Evolutionary conservation across 1,284 basidiomycete species (phyloP).

Genomic region (Athelia sp.): DNA sequence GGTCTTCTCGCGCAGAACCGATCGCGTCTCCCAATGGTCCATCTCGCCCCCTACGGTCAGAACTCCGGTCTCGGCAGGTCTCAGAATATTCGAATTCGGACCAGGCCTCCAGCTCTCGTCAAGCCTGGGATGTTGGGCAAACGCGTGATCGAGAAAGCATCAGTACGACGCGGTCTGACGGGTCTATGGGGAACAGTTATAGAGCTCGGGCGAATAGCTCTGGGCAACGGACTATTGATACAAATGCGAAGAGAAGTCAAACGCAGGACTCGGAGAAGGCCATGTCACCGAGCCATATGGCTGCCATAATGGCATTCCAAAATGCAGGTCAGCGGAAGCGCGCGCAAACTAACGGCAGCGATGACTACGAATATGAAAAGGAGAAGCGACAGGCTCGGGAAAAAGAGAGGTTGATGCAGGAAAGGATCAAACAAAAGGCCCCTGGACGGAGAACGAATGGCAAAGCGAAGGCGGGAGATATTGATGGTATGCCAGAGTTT

Average conservation of each 20-base stretch:
- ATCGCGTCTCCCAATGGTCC: constrained; percentile 35
- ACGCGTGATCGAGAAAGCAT: constrained; percentile 23
- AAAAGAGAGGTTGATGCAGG: constrained; percentile 54
- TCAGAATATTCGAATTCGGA: constrained; percentile 42
- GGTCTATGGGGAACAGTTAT: constrained; percentile 20
- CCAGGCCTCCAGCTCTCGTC: constrained; percentile 22
- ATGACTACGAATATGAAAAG: constrained; percentile 42
- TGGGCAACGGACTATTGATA: background rate
- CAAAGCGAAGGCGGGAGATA: constrained; percentile 61
- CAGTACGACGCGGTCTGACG: constrained; percentile 37
- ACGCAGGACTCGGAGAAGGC: constrained; percentile 23
- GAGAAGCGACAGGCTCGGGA: constrained; percentile 56
- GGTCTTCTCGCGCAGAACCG: constrained; percentile 37
- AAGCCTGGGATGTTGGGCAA: constrained; percentile 5
- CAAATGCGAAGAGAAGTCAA: background rate
- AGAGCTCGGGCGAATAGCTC: constrained; percentile 21
- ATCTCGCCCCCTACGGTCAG: constrained; percentile 53
- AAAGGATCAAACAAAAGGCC: constrained; percentile 60
- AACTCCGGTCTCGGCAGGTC: constrained; percentile 37
- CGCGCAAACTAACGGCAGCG: constrained; percentile 47
- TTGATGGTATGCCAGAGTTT: constrained; percentile 55
- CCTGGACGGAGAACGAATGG: constrained; percentile 51
- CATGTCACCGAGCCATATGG: constrained; percentile 42
- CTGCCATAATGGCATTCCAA: constrained; percentile 61
- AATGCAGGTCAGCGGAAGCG: constrained; percentile 54